Conservation (phyloP, 805 yeast species). For the Pichia insulana region DNA sequence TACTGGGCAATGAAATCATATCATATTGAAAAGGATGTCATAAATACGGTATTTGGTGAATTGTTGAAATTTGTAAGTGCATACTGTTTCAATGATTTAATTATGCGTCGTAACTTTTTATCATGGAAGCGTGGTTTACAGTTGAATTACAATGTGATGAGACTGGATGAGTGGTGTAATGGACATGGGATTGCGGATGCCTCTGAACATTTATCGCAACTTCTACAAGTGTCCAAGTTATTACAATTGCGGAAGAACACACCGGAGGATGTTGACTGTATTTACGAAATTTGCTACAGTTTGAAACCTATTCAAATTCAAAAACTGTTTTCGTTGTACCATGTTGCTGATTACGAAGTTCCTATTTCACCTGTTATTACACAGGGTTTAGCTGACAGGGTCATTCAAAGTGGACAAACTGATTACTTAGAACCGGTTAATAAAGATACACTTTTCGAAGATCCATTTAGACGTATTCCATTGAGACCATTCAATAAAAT, state of each 20-base stretch:
- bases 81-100: slow-evolving; percentile 86
- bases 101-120: slow-evolving; percentile 88
- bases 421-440: slow-evolving; percentile 67
- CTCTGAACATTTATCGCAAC: slow-evolving; percentile 70
- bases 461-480: slow-evolving; percentile 69
- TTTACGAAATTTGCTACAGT: slow-evolving; percentile 91
- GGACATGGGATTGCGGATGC: slow-evolving; percentile 87
- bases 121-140: slow-evolving; percentile 98
- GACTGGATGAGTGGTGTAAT: slow-evolving; percentile 98
- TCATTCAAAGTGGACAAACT: slow-evolving; percentile 43
- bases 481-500: slow-evolving; percentile 72
- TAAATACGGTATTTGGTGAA: slow-evolving; percentile 77
- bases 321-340: slow-evolving; percentile 80
- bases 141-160: slow-evolving; percentile 89
- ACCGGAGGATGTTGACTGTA: slow-evolving; percentile 79
- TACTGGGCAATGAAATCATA: slow-evolving; percentile 91
- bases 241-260: slow-evolving; percentile 87
- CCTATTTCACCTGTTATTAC: slow-evolving; percentile 80
- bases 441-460: slow-evolving; percentile 68
- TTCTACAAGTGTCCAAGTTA: slow-evolving; percentile 87
- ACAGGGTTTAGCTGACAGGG: slow-evolving; percentile 72
- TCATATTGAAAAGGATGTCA: slow-evolving; percentile 76
- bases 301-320: slow-evolving; percentile 94
- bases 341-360: slow-evolving; percentile 88
- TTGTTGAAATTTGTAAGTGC: slow-evolving; percentile 83